Conservation (phyloP, 2,329 filamentous ascomycete species). For the Cladosporium sp. region DNA sequence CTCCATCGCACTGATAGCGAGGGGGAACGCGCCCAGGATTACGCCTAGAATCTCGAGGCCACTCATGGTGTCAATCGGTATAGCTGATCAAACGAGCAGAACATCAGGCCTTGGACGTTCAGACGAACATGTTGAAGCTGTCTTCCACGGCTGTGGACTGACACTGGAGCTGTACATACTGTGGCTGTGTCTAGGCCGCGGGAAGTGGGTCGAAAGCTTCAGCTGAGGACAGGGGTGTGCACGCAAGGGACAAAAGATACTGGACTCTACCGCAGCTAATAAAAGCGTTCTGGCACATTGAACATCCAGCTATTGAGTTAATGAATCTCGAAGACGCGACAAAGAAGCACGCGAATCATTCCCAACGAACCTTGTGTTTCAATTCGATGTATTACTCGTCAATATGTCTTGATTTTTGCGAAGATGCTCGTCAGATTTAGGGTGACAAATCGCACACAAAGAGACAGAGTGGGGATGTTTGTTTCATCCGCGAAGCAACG, state of each 20-base stretch:
- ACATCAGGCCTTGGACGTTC: not conserved
- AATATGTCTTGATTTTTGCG: not conserved
- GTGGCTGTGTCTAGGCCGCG: not conserved
- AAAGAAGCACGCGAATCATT: not conserved
- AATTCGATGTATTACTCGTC: not conserved
- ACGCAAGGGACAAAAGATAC: not conserved
- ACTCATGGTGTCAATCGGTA: conserved; percentile 5
- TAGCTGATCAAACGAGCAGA: not conserved
- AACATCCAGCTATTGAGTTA: not conserved
- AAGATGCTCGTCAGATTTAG: not conserved
- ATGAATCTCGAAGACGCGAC: no score
- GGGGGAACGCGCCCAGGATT: conserved; percentile 34
- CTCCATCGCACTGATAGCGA: conserved; percentile 33
- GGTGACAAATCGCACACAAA: not conserved
- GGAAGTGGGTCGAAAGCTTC: not conserved
- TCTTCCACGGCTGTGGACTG: not conserved
- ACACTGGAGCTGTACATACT: not conserved
- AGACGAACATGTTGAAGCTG: not conserved
- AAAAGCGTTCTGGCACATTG: not conserved
- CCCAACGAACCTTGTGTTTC: not conserved
- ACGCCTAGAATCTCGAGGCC: conserved; percentile 35
- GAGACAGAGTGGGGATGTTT: not conserved
- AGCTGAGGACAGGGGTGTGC: not conserved
- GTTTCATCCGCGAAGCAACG: not conserved
- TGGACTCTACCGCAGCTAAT: not conserved